phyloP scores from a whole-genome alignment of 2,329 filamentous ascomycete genomes.

The Fragosphaeria purpurea region DNA sequence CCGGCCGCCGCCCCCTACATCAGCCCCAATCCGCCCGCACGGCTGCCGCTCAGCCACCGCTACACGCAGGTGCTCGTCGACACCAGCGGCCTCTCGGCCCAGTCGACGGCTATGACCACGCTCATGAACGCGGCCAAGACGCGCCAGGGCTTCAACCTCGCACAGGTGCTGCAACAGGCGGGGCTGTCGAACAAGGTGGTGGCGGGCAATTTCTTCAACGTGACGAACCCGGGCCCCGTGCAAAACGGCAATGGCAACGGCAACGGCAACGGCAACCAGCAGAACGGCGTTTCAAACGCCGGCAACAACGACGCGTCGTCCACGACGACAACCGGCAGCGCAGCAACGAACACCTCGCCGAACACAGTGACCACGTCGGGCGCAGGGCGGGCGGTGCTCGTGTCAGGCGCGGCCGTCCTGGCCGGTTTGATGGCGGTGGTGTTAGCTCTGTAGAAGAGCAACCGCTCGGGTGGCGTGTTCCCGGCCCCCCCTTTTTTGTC shows the following conservation, averaged over 20 bases:
- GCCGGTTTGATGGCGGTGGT: not conserved
- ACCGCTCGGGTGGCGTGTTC: no score
- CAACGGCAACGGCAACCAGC: not conserved
- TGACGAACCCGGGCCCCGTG: conserved; percentile 25
- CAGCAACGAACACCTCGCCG: not conserved
- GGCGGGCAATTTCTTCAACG: conserved; percentile 29
- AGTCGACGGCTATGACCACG: conserved; percentile 11
- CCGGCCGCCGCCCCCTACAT: conserved; percentile 23
- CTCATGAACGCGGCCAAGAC: conserved; percentile 20
- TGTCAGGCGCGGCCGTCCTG: not conserved
- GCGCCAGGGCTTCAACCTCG: conserved; percentile 23
- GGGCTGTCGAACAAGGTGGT: conserved; percentile 23
- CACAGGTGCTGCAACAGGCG: conserved; percentile 20
- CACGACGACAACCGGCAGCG: not conserved
- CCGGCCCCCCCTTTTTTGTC: not conserved
- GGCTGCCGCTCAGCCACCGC: conserved; percentile 27
- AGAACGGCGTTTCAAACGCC: not conserved
- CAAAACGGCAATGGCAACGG: not conserved
- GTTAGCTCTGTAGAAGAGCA: not conserved
- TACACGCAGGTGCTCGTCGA: conserved; percentile 31
- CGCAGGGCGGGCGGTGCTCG: not conserved
- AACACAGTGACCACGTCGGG: not conserved
- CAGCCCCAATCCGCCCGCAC: conserved; percentile 28
- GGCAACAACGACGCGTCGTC: not conserved
- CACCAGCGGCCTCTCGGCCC: conserved; percentile 20